phyloP scores from a whole-genome alignment of 2,329 filamentous ascomycete genomes.

The Emmonsiellopsis sp. region DNA sequence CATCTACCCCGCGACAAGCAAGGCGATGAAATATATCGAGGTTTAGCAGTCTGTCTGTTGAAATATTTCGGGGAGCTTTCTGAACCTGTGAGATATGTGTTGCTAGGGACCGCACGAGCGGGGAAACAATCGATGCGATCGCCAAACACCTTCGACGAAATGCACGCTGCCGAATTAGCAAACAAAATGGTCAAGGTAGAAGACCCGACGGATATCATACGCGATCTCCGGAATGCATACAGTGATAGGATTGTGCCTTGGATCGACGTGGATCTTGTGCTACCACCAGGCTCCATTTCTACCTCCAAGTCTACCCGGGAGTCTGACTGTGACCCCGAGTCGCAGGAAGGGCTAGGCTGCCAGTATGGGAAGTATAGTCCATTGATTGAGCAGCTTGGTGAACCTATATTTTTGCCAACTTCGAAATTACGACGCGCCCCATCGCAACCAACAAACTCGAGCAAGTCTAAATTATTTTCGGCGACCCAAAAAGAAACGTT shows the following conservation, averaged over 20 bases:
- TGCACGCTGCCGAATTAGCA: slow-evolving; percentile 86
- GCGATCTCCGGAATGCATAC: slow-evolving; percentile 64
- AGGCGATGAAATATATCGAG: slow-evolving; percentile 86
- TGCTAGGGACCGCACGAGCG: slow-evolving; percentile 48
- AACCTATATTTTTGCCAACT: slow-evolving; percentile 78
- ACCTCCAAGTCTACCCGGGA: slow-evolving; percentile 45
- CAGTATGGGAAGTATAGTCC: slow-evolving; percentile 69
- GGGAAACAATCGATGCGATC: slow-evolving; percentile 52
- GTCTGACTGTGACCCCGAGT: slow-evolving; percentile 52
- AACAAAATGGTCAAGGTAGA: slow-evolving; percentile 77
- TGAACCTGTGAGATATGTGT: slow-evolving; percentile 61
- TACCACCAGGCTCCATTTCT: slow-evolving; percentile 65
- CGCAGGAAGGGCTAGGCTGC: slow-evolving; percentile 48
- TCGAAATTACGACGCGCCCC: slow-evolving; percentile 75
- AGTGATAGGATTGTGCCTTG: slow-evolving; percentile 76
- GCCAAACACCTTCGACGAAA: slow-evolving; percentile 70
- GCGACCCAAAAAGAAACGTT: slow-evolving; percentile 75
- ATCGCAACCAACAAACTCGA: slow-evolving; percentile 74
- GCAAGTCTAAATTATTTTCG: slow-evolving; percentile 66
- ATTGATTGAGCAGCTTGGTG: slow-evolving; percentile 69
- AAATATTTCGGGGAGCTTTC: slow-evolving; percentile 92
- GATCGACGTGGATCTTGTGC: slow-evolving; percentile 76
- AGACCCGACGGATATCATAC: slow-evolving; percentile 62
- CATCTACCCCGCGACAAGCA: slow-evolving; percentile 88
- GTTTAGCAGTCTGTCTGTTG: slow-evolving; percentile 80